phyloP scores from a whole-genome alignment of 805 yeast genomes.

The Clavispora fructus region DNA sequence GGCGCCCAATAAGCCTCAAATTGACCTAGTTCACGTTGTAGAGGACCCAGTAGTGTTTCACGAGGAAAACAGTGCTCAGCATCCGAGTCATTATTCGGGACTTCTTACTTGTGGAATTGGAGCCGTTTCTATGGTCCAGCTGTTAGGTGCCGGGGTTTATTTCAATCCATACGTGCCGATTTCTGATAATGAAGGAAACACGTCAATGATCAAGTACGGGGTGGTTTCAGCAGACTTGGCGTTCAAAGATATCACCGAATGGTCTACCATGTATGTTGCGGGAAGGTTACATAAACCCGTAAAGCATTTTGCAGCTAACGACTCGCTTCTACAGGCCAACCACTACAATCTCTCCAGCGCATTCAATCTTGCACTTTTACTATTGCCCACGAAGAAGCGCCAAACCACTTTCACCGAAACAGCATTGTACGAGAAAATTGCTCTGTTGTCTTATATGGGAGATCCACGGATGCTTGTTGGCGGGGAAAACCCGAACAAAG shows the following conservation, averaged over 20 bases:
- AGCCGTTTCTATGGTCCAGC: conserved; percentile 49
- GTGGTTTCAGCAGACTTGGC: conserved; percentile 62
- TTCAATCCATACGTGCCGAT: conserved; percentile 85
- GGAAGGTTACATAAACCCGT: conserved; percentile 96
- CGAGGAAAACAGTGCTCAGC: conserved; percentile 56
- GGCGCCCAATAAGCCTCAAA: conserved; percentile 51
- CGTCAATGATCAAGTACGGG: conserved; percentile 70
- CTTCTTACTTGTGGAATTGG: conserved; percentile 39
- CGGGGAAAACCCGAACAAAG: conserved; percentile 91
- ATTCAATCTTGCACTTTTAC: conserved; percentile 57
- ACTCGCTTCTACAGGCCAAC: conserved; percentile 53
- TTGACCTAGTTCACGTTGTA: conserved; percentile 83
- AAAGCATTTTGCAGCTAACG: conserved; percentile 60
- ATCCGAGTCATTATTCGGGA: conserved; percentile 74
- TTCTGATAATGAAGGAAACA: conserved; percentile 31
- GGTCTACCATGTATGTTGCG: conserved; percentile 84
- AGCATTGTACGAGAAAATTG: conserved; percentile 71
- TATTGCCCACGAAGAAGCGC: conserved; percentile 27
- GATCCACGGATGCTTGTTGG: conserved; percentile 81
- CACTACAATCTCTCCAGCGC: conserved; percentile 78
- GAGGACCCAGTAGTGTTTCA: conserved; percentile 76
- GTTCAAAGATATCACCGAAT: conserved; percentile 66
- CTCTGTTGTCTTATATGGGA: conserved; percentile 81
- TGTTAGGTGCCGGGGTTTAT: conserved; percentile 83
- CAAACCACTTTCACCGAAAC: conserved; percentile 43